Evolutionary conservation across 495 filamentous ascomycete genomes (phyloP).

Genomic region (Rhypophila decipiens): DNA sequence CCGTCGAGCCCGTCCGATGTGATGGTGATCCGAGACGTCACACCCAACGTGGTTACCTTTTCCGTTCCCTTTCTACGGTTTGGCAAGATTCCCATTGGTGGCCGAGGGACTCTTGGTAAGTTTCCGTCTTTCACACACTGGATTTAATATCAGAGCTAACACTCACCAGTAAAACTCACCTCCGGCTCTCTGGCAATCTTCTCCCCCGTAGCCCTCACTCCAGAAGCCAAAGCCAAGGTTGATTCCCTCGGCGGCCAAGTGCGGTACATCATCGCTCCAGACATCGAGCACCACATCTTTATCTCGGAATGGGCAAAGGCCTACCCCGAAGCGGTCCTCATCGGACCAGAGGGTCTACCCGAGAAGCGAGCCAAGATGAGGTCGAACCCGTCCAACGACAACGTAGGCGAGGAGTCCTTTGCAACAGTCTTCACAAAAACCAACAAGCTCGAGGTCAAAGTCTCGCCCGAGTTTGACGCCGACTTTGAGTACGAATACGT

Average conservation of each 20-base stretch:
- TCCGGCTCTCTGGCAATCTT: slow-evolving; percentile 80
- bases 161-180: slow-evolving; percentile 60
- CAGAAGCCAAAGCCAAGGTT: slow-evolving; percentile 64
- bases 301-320: slow-evolving; percentile 73
- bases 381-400: slow-evolving; percentile 31
- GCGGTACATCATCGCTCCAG: slow-evolving; percentile 76
- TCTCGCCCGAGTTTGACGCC: slow-evolving; percentile 71
- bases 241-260: slow-evolving; percentile 62
- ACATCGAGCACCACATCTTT: slow-evolving; percentile 92
- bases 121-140: slow-evolving; percentile 28
- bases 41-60: slow-evolving; percentile 71
- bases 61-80: slow-evolving; percentile 82
- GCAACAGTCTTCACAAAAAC: slow-evolving; percentile 55
- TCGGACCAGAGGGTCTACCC: slow-evolving; percentile 78
- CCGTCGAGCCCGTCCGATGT: slow-evolving; percentile 62
- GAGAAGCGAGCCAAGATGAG: slow-evolving; percentile 67
- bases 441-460: slow-evolving; percentile 30
- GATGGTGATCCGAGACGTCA: slow-evolving; percentile 82
- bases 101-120: slow-evolving; percentile 77
- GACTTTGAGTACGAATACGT: slow-evolving; percentile 89
- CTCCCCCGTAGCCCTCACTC: slow-evolving; percentile 78
- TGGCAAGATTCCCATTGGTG: slow-evolving; percentile 74
- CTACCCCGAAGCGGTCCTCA: slow-evolving; percentile 69
- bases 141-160: slow-evolving; percentile 8
- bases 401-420: slow-evolving; percentile 65